These are phyloP conservation scores for Rhamnella rubrinervis DNA, from an alignment of 331 rosid genomes.

Conservation along the genomic window DNA sequence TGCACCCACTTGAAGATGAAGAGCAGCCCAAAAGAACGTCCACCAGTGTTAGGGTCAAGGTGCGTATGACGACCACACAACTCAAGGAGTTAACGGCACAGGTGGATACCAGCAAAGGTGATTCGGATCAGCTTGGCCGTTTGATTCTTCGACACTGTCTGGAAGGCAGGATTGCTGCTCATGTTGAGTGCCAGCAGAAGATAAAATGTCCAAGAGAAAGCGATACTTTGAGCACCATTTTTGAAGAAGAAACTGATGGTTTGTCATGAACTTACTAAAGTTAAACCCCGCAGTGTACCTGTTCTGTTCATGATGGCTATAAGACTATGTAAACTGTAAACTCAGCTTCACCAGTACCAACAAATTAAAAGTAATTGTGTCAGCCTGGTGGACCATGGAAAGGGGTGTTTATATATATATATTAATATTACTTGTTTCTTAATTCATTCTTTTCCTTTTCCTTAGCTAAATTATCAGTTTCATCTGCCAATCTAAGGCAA, in stretches of 20 bases:
- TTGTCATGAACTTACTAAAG: not conserved
- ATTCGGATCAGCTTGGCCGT: constrained; percentile 24
- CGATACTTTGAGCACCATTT: constrained; percentile 29
- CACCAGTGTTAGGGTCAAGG: constrained; percentile 31
- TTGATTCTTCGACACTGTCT: constrained; percentile 42
- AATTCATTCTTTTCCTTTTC: no score
- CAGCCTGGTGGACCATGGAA: no score
- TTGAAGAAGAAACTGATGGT: constrained; percentile 18
- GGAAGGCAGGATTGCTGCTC: constrained; percentile 37
- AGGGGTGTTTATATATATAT: no score
- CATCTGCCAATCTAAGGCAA: no score
- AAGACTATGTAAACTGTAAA: no score
- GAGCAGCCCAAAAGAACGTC: not conserved
- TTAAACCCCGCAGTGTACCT: no score
- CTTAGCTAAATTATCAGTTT: no score
- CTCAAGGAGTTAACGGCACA: constrained; percentile 37
- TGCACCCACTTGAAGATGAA: constrained; percentile 17
- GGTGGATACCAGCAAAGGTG: constrained; percentile 25
- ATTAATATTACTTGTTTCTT: no score
- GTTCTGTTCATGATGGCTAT: no score
- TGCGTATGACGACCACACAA: constrained; percentile 33
- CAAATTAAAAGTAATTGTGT: no score
- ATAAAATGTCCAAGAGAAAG: constrained; percentile 3
- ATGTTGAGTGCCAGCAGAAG: not conserved
- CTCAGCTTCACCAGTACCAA: no score